Percentiles rank a stretch among this genome's conserved stretches.
Evolutionary conservation across 148 eudicot genomes (phyloP).

Genomic region (Diospyros kaki): DNA sequence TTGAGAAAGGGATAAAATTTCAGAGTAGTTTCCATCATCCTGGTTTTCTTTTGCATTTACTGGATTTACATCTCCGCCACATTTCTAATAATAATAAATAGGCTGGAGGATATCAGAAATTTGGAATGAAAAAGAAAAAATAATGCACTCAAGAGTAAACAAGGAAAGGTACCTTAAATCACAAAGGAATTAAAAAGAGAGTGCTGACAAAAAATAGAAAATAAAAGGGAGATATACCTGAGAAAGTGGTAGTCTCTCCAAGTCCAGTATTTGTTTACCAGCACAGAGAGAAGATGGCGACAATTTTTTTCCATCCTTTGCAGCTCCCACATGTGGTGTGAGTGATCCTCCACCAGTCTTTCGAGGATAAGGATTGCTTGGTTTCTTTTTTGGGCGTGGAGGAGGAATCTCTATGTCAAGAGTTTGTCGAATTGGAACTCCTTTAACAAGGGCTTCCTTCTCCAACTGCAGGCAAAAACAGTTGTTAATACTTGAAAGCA

Average conservation of each 20-base stretch:
- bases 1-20: constrained; percentile 36
- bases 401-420: constrained; percentile 91
- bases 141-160: neutral
- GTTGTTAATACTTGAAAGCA: neutral
- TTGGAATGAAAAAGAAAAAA: neutral
- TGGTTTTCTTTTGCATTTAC: constrained; percentile 24
- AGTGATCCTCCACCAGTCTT: constrained; percentile 49
- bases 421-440: constrained; percentile 68
- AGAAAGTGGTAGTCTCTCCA: constrained; percentile 49
- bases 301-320: constrained; percentile 47
- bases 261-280: constrained; percentile 35
- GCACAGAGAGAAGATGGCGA: constrained; percentile 31
- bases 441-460: constrained; percentile 92
- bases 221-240: constrained; percentile 43
- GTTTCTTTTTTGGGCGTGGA: constrained; percentile 96
- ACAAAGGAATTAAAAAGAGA: neutral
- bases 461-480: constrained; percentile 56
- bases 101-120: constrained; percentile 7
- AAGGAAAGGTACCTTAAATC: constrained; percentile 7
- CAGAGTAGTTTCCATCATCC: constrained; percentile 34
- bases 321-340: constrained; percentile 33
- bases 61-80: constrained; percentile 33
- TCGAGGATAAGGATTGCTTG: constrained; percentile 93
- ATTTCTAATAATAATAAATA: constrained; percentile 38
- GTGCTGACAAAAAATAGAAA: constrained; percentile 12